Evolutionary conservation across 176 grass and related monocot species (phyloP), one percentile per base, ranked within the genome.

Genomic region (Themeda triandra): DNA sequence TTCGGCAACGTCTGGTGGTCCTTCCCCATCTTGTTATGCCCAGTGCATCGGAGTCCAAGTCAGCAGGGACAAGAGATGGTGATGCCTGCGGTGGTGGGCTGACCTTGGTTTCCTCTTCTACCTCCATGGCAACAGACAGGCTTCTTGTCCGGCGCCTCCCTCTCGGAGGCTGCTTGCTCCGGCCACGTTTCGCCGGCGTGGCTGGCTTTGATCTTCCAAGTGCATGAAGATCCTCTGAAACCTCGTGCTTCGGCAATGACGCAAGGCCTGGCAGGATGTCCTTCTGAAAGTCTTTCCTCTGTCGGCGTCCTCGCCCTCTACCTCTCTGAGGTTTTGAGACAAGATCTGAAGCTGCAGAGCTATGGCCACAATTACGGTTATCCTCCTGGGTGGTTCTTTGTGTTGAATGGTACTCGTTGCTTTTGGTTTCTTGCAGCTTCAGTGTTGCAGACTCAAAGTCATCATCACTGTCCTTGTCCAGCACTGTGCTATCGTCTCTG

Each of bases 1-100:
- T 76, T 44, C 90, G 82, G 81, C 93, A 95, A 6, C 93, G 86
- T 37, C 93, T 87, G 37, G 90, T 95, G 44, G 91, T 95, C 70
- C 88, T 89, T 82, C 93, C 93, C 93, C 93, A 95, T 32, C 88
- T 89, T 10, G 87, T 76, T 32, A 86, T 86, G 18, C 70, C 82
- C 3, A 25, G 78, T 9, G 46, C 93, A 75, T 84, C 79, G 2
- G 71, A 41, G 2, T 81, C 79, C 69, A 90, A 39, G 28, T 84
- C 76, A 88, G 65, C 72, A 32, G 69, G 51, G 17, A 36, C 69
- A 77, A 71, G 77, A 10, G 60, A 42, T 17, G 64, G 71, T 40
- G 45, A 33, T 36, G 10, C 65, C 5, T 25, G 56, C 1, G 65
- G 63, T 31, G 8, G 66, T 44, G 25, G 74, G 42, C 60, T 64